These are phyloP conservation scores for Metschnikowia santaceciliae DNA, from an alignment of 805 yeast genomes.

Conservation along the genomic window DNA sequence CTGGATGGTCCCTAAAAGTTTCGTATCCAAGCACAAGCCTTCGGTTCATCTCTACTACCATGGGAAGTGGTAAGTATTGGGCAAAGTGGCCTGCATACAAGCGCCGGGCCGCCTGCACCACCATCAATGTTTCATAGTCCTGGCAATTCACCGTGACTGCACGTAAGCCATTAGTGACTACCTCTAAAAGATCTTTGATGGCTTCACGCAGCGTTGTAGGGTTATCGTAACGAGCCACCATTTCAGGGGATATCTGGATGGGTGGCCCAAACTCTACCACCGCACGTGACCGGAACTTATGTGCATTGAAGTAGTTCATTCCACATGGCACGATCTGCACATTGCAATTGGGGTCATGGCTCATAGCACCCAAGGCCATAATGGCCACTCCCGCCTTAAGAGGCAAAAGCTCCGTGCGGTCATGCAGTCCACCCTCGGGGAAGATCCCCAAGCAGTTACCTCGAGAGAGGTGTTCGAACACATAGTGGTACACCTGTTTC, in stretches of 20 bases:
- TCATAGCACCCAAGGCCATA: conserved; percentile 96
- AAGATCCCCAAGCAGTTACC: conserved; percentile 88
- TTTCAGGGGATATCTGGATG: conserved; percentile 51
- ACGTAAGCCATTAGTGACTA: conserved; percentile 66
- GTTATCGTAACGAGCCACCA: conserved; percentile 61
- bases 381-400: conserved; percentile 96
- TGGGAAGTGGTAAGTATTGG: conserved; percentile 68
- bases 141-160: conserved; percentile 87
- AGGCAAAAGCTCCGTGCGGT: conserved; percentile 85
- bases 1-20: conserved; percentile 66
- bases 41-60: conserved; percentile 88
- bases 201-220: conserved; percentile 71
- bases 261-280: conserved; percentile 94
- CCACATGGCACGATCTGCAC: conserved; percentile 95
- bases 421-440: conserved; percentile 99
- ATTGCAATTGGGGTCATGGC: conserved; percentile 65
- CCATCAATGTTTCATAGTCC: conserved; percentile 85
- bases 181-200: conserved; percentile 64
- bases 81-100: conserved; percentile 75
- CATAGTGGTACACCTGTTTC: conserved; percentile 73
- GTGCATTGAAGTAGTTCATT: conserved; percentile 94
- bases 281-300: conserved; percentile 91
- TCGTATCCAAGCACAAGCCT: conserved; percentile 79
- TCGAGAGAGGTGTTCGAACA: conserved; percentile 75
- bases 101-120: conserved; percentile 88